Conservation (phyloP, 2,329 filamentous ascomycete species). For the Penicillium sp. region DNA sequence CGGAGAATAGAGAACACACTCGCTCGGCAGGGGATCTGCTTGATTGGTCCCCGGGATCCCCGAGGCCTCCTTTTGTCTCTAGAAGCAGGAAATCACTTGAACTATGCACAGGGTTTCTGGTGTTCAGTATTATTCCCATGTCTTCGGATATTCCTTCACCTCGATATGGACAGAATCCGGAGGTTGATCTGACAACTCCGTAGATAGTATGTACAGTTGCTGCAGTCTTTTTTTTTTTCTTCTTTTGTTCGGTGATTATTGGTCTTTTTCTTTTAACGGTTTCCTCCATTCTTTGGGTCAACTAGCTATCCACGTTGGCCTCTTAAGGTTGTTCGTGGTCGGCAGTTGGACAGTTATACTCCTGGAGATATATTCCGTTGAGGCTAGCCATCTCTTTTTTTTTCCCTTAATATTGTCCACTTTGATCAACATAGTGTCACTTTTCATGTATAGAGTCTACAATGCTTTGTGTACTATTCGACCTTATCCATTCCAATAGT, state of each 20-base stretch:
- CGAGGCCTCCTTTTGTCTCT: background rate
- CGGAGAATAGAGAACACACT: background rate
- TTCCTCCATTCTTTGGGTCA: background rate
- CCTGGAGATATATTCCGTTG: too few species aligned
- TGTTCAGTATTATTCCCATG: too few species aligned
- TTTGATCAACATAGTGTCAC: too few species aligned
- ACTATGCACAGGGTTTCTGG: too few species aligned
- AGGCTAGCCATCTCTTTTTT: too few species aligned
- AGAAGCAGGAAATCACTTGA: background rate
- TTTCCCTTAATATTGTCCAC: too few species aligned
- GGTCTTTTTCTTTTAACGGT: background rate
- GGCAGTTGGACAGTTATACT: background rate
- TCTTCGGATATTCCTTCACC: background rate
- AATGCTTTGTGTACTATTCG: too few species aligned
- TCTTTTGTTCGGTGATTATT: background rate
- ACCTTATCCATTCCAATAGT: too few species aligned
- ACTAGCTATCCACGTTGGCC: background rate
- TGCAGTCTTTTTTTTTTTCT: background rate
- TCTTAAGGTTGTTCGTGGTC: background rate
- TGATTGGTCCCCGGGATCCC: constrained; percentile 6
- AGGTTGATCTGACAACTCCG: background rate
- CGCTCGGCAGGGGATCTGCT: background rate
- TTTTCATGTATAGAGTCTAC: too few species aligned
- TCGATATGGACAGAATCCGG: background rate
- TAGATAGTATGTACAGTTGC: too few species aligned